Base-by-base conservation (phyloP, 352 stramenopile genomes). In the Pilasporangium apinafurcum region DNA sequence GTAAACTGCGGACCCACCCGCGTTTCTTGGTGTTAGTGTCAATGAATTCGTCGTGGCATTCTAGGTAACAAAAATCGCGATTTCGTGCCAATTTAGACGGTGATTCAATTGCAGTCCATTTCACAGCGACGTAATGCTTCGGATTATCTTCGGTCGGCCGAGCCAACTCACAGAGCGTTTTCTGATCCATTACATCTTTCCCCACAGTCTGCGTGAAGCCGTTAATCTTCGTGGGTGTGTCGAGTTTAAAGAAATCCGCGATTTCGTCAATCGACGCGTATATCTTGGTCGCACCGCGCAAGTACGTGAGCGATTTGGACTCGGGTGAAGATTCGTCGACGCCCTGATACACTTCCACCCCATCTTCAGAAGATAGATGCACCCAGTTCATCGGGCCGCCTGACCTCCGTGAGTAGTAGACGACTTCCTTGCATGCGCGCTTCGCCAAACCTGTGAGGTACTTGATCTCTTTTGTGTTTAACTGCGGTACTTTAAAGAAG, bases 31-130 rank as follows among this genome's bases (percentile, higher is more conserved):
- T 70, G 44, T 68, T 78, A 0, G 69, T 82, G 37, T 92, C 74
- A 24, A 90, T 79, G 51, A 91, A 93, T 50, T 91, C 75, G 48
- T 89, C 73, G 37, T 93, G 81, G 47, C 78, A 86, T 48, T 89
- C 77, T 30, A 92, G 61, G 67, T 87, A 90, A 48, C 72, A 88
- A 35, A 93, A 90, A 39, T 93, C 81, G 22, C 81, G 76, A 43
- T 86, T 79, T 14, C 79, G 68, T 26, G 76, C 74, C 16, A 93
- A 60, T 55, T 86, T 87, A 45, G 46, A 76, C 1, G 78, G 73
- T 6, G 78, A 91, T 45, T 89, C 76, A 28, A 91, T 59, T 2
- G 78, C 78, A 1, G 71, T 84, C 81, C 81, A 93, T 53, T 90
- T 88, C 44, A 88, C 74, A 1, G 62, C 76, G n/a, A 93, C 76